Base-by-base conservation (phyloP, 495 filamentous ascomycete species). In the Platismatia glauca region DNA sequence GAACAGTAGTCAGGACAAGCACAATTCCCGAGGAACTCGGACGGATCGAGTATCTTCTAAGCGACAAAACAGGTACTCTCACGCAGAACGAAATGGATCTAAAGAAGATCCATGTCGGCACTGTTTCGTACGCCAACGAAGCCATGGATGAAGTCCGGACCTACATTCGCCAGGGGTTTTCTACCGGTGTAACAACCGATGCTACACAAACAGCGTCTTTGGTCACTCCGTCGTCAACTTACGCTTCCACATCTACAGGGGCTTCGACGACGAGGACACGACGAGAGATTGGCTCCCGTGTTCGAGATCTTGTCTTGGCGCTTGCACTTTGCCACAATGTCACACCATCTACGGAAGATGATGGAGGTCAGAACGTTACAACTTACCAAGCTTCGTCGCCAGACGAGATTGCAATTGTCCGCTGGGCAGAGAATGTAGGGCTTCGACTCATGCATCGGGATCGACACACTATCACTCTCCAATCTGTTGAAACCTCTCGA, bases 81-180 rank as follows among this genome's bases (percentile, higher is more conserved):
- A 99, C 94, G 15, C 91, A 97, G 69, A 99, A 99, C 71, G 85
- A 97, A 67, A 97, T 97, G 93, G 94, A 96, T 73, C 82, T 99
- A 80, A 95, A 92, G 70, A 99, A 97, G 74, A 92, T 97, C 34
- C 95, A 97, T 68, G 90, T 99, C 63, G 95, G 95, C 1, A 97
- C 94, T 27, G 95, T 97, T 4, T 96, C 92, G 0, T 99, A 97
- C 69, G 95, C 91, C 29, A 94, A 93, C 66, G 95, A 99, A 72
- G 92, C 94, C 4, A 97, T 97, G 95, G 94, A 97, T 63, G 95
- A 97, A 71, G 95, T 99, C 13, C 74, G 83, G 41, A 85, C 89
- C 0, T 96, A 94, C 68, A 81, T 97, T 53, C 83, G 79, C 64
- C 92, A 96, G 70, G 88, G 84, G 34, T 95, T 97, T 70, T 79